These are phyloP conservation scores for Coemansia sp. DNA, from an alignment of 192 early-diverging fungal species.

Conservation along the genomic window DNA sequence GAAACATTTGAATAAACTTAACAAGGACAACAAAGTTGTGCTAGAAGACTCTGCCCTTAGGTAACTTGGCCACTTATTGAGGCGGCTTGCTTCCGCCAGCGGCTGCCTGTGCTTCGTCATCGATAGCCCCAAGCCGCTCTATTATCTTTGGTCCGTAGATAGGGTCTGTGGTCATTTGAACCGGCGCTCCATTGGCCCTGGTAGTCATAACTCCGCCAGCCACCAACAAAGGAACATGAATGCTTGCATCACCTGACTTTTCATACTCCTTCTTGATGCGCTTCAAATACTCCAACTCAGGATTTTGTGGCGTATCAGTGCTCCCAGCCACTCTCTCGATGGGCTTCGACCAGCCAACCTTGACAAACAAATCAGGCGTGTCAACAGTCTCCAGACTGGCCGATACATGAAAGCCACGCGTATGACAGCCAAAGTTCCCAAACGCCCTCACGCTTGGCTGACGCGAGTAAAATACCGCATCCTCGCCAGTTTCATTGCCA, in stretches of 20 bases:
- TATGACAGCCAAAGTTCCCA: background rate
- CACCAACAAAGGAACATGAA: background rate
- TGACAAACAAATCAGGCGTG: background rate
- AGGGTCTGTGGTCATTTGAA: no score
- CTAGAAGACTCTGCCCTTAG: no score
- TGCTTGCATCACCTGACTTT: background rate
- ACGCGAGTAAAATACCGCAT: background rate
- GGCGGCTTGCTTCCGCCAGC: no score
- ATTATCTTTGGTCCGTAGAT: no score
- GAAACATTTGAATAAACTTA: no score
- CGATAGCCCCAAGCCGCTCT: no score
- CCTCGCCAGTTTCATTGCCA: background rate
- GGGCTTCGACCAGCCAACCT: background rate
- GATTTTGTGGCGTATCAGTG: background rate
- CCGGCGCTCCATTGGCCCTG: background rate
- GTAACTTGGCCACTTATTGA: no score
- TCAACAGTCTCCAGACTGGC: background rate
- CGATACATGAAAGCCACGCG: conserved; percentile 1
- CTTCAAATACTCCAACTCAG: background rate
- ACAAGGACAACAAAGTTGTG: no score
- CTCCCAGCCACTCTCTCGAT: background rate
- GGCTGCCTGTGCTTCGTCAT: no score
- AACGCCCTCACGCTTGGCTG: background rate
- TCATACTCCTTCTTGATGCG: background rate
- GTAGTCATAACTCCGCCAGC: background rate